Base-by-base conservation (phyloP, 495 filamentous ascomycete species). In the Staphylotrichum longicolle region DNA sequence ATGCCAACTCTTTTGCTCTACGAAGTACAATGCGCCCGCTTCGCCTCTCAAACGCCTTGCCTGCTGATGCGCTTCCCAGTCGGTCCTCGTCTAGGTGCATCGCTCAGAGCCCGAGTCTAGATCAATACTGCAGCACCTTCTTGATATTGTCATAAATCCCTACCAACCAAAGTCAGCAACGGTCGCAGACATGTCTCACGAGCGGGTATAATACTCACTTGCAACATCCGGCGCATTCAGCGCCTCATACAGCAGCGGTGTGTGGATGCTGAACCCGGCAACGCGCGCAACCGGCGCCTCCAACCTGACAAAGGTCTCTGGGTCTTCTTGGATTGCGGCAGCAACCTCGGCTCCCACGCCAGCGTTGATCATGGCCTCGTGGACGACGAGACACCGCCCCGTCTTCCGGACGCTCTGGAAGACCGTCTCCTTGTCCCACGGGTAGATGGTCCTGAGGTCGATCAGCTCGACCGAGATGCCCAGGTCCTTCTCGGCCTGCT, bases 321-420 rank as follows among this genome's bases (percentile, higher is more conserved):
- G 66, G 50, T 85, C 84, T 53, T 93, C 91, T 70, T 98, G 93
- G 57, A 98, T 89, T 8, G 91, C 93, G 1, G 91, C 91, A 0
- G 95, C 91, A 4, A 98, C 86, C 70, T 98, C 92, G 15, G 96
- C 93, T 9, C 95, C 94, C 30, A 98, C 83, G 11, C 94, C 95
- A 12, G 91, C 93, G 72, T 96, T 98, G 56, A 95, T 79, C 90
- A 96, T 96, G 58, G 91, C 88, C 74, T 98, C 94, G 72, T 98
- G 94, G 8, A 98, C 94, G 2, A 98, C 88, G 37, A 98, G 81
- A 39, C 91, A 93, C 54, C 93, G 75, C 1, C 94, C 93, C 8
- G 94, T 98, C 77, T 94, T 97, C 66, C 80, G 80, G 7, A 97
- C 94, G 65, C 93, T 96, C 40, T 88, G 79, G 50, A 95, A 72